A percentile compares a stretch with the other conserved stretches of the same genome.
phyloP scores from a whole-genome alignment of 164 flowering plant species.

The Taxillus chinensis region DNA sequence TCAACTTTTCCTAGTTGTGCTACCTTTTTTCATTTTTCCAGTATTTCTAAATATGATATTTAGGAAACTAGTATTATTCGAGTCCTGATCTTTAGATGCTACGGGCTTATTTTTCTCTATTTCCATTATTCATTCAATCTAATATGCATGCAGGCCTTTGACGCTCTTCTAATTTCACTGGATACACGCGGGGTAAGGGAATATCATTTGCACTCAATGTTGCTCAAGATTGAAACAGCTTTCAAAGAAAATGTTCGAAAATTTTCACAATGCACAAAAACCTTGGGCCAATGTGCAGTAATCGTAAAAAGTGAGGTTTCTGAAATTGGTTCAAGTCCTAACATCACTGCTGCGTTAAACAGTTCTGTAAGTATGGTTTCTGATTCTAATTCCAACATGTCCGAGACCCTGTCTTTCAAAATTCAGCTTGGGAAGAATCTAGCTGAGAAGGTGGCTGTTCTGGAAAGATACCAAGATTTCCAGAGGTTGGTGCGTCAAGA shows the following conservation, averaged over 20 bases:
- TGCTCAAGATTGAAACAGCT: neutral
- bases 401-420: neutral
- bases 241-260: neutral
- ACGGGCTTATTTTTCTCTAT: neutral
- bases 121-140: neutral
- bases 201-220: neutral
- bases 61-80: no score
- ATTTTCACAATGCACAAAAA: neutral
- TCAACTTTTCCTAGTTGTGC: no score
- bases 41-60: no score
- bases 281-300: neutral
- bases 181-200: conserved; percentile 2
- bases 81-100: no score
- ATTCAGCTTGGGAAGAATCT: conserved; percentile 1
- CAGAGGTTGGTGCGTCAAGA: neutral
- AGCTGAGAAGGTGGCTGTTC: neutral
- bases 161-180: neutral
- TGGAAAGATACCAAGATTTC: conserved; percentile 3
- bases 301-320: neutral
- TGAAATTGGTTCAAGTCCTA: neutral
- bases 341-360: neutral
- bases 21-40: no score
- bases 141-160: conserved; percentile 1
- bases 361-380: neutral
- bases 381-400: neutral